Base-by-base conservation (phyloP, 2,329 filamentous ascomycete species). In the Dothideomycetes sp. region DNA sequence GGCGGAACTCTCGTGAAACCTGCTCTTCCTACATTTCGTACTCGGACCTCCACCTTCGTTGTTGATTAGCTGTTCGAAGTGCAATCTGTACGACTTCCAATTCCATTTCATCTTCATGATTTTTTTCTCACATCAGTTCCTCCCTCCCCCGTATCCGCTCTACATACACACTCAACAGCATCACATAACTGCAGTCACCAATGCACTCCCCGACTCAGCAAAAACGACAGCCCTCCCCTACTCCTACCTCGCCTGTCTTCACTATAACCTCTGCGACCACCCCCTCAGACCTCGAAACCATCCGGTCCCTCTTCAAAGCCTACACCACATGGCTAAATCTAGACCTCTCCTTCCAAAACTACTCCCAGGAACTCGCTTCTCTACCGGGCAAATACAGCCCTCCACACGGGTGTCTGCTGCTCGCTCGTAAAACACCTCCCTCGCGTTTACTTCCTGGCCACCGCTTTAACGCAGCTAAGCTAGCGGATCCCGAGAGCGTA, bases 301-400 rank as follows among this genome's bases (percentile, higher is more conserved):
- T 57, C 15, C 46, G 39, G 10, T 31, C 37, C 12, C 54, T 68
- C 16, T 67, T 68, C 48, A 49, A 51, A 32, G 56, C 51, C 30
- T 66, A 65, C 47, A 57, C 61, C 5, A 37, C 51, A 16, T 61
- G 64, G 2, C 58, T 78, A 1, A 60, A 60, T 15, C 62, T 78
- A 37, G 72, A 75, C 47, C 69, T 78, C 27, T 61, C 63, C 9
- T 79, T 73, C 49, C 74, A 79, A 52, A 60, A 64, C 43, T 78
- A 76, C 54, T 50, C 61, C 8, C 50, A 59, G 8, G 75, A 79
- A 51, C 58, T 79, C 15, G 56, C 62, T 5, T 58, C 53, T 7
- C 55, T 79, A 12, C 74, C 75, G 0, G 73, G 73, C 2, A 69
- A 69, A 50, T 78, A 78, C 51, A 53, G 62, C 0, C 52, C 58